Conservation (phyloP, 768 basidiomycete genomes). For the Ramaria rubella region DNA sequence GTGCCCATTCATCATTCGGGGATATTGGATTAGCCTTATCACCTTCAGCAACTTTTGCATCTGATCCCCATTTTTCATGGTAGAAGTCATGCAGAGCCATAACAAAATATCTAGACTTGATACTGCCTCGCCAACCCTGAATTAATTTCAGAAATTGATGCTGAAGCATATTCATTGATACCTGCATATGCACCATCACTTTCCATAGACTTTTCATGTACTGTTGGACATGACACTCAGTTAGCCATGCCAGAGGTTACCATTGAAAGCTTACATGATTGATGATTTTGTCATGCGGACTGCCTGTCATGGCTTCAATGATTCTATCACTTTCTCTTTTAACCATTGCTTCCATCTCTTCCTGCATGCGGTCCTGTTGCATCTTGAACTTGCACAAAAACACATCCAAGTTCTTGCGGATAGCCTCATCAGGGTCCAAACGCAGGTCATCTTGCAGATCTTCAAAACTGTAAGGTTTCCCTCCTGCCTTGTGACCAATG, state of each 20-base stretch:
- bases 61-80: slow-evolving; percentile 14
- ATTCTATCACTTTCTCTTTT: slow-evolving; percentile 18
- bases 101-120: slow-evolving; percentile 24
- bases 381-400: slow-evolving; percentile 39
- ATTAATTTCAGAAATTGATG: background rate
- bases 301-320: slow-evolving; percentile 34
- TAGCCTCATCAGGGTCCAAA: slow-evolving; percentile 17
- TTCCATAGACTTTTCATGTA: background rate
- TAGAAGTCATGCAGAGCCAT: slow-evolving; percentile 28
- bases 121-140: slow-evolving; percentile 21
- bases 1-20: slow-evolving; percentile 22
- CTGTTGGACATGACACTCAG: background rate
- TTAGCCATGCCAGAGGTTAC: background rate
- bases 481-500: background rate
- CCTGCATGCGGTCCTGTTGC: slow-evolving; percentile 34
- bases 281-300: slow-evolving; percentile 40
- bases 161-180: background rate
- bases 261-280: slow-evolving; percentile 26
- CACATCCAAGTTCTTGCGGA: slow-evolving; percentile 33
- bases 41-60: background rate
- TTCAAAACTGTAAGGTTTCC: background rate
- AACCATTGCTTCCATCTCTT: slow-evolving; percentile 26
- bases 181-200: background rate
- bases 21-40: background rate
- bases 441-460: slow-evolving; percentile 18